Conservation (phyloP, 73 alveolate species). For the Paramecium pentaurelia region DNA sequence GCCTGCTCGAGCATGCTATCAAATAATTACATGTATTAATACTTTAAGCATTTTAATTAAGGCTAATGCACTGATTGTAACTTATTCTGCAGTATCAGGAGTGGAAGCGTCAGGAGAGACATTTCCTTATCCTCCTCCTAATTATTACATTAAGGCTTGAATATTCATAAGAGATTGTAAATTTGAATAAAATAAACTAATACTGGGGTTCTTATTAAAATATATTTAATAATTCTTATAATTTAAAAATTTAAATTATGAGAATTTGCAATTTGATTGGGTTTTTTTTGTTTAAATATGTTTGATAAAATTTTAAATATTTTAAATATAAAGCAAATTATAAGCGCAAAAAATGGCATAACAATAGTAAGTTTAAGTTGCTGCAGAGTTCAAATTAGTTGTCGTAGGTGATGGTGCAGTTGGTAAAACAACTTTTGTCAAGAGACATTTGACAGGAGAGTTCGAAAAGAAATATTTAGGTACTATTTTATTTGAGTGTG, state of each 20-base stretch:
- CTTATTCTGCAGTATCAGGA: constrained; percentile 91
- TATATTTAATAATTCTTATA: neutral
- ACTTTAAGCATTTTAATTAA: constrained; percentile 85
- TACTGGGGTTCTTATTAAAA: neutral
- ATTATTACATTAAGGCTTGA: neutral
- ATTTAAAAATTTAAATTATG: neutral
- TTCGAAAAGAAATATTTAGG: constrained; percentile 80
- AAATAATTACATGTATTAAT: neutral
- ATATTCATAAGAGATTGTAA: neutral
- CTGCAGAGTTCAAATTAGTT: constrained; percentile 85
- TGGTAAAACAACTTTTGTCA: constrained; percentile 94
- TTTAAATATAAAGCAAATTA: neutral
- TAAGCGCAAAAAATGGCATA: constrained; percentile 48
- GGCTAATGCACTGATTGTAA: constrained; percentile 84
- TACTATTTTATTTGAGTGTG: neutral
- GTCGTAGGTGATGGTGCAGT: constrained; percentile 95
- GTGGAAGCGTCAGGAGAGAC: constrained; percentile 52
- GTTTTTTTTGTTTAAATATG: neutral
- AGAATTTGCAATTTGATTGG: constrained; percentile 26
- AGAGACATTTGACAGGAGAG: constrained; percentile 90
- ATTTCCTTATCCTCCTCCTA: neutral
- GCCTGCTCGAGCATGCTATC: constrained; percentile 92
- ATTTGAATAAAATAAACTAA: neutral
- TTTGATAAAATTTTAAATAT: neutral
- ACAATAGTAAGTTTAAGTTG: neutral